Conservation (phyloP, 768 basidiomycete genomes). For the Nidularia pulvinata region DNA sequence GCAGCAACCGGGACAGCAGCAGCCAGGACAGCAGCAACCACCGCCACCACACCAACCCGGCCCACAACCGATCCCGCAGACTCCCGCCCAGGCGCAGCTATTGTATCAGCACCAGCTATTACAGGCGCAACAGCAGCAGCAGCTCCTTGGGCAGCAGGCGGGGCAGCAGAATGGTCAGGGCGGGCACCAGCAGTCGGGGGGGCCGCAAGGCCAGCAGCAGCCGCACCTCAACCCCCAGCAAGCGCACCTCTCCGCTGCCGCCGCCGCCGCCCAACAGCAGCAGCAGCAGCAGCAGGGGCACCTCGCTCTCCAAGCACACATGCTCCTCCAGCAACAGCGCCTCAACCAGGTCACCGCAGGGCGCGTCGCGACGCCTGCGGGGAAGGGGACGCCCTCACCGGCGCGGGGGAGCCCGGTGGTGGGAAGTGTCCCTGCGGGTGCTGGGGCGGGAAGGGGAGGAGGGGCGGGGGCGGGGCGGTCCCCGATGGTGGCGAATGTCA, state of each 20-base stretch:
- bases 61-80: background rate
- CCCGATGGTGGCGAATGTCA: too few relatives aligned
- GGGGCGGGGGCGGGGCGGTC: too few relatives aligned
- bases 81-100: background rate
- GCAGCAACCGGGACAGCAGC: background rate
- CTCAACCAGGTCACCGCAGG: background rate
- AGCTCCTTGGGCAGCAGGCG: background rate
- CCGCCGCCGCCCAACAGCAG: too few relatives aligned
- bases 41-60: background rate
- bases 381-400: background rate
- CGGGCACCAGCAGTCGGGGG: conserved; percentile 2
- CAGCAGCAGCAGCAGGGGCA: too few relatives aligned
- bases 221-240: conserved; percentile 8
- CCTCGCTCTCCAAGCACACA: too few relatives aligned
- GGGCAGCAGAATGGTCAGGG: background rate
- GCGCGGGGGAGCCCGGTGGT: background rate
- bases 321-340: too few relatives aligned
- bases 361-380: too few relatives aligned
- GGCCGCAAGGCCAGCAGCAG: conserved; percentile 12
- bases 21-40: background rate
- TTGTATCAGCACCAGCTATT: background rate
- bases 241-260: conserved; percentile 6
- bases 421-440: background rate
- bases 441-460: background rate
- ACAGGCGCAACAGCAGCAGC: background rate